These are phyloP conservation scores for Gossypium stocksii DNA, from an alignment of 345 rosid species.

Conservation along the genomic window DNA sequence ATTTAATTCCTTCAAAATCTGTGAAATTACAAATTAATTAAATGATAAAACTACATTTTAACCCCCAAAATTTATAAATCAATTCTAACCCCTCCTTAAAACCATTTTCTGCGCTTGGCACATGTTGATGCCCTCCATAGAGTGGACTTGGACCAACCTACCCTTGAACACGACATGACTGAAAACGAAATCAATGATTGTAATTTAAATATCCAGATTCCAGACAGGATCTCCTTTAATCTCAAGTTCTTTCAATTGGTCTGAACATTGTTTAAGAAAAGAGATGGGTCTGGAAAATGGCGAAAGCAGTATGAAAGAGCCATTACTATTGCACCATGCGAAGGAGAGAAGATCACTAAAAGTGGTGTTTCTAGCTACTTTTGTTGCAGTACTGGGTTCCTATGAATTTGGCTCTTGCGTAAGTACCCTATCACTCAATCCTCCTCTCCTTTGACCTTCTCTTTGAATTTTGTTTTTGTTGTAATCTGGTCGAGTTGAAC, in stretches of 20 bases:
- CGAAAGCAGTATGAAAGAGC: slow-evolving; percentile 23
- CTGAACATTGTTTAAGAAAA: background rate
- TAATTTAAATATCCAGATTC: no score
- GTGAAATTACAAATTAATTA: no score
- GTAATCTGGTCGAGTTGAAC: no score
- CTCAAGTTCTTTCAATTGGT: background rate
- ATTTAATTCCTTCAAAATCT: no score
- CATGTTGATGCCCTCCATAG: no score
- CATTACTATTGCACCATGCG: slow-evolving; percentile 27
- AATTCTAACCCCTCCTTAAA: no score
- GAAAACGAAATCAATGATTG: no score
- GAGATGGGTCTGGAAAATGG: slow-evolving; percentile 32
- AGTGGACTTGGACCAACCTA: no score
- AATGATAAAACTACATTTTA: no score
- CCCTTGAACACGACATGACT: no score
- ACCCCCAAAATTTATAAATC: no score
- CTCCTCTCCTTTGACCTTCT: background rate
- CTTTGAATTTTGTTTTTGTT: background rate
- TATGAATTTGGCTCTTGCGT: slow-evolving; percentile 76
- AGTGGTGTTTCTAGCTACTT: slow-evolving; percentile 73
- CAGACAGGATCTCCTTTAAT: background rate
- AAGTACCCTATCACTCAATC: slow-evolving; percentile 23
- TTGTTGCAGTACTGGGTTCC: slow-evolving; percentile 78
- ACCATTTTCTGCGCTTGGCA: no score
- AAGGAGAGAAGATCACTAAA: slow-evolving; percentile 34